Conservation (phyloP, 306 rosid species). For the Hippophae tibetana region DNA sequence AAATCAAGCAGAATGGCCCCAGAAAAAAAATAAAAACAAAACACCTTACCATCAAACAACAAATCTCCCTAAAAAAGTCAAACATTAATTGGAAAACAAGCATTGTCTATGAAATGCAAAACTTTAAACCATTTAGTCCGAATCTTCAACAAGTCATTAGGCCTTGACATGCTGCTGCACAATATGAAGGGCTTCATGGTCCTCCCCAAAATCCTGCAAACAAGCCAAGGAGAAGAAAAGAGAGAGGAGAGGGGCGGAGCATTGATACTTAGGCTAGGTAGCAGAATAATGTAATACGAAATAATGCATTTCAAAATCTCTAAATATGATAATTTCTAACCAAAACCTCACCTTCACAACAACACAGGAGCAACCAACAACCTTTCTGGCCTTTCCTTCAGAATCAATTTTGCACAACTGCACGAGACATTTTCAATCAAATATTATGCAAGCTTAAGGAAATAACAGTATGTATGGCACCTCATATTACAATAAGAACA, state of each 20-base stretch:
- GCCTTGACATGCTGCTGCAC: slow-evolving; percentile 44
- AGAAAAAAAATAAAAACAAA: too few relatives aligned
- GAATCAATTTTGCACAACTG: slow-evolving; percentile 83
- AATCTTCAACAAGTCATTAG: slow-evolving; percentile 12
- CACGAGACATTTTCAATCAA: background rate
- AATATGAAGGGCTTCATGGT: slow-evolving; percentile 37
- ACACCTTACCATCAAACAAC: too few relatives aligned
- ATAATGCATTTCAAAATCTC: background rate
- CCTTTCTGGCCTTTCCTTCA: slow-evolving; percentile 72
- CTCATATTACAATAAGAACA: too few relatives aligned
- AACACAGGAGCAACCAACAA: slow-evolving; percentile 57
- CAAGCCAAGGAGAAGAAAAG: background rate
- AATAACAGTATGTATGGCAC: background rate
- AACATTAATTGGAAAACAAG: too few relatives aligned
- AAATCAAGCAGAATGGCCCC: too few relatives aligned
- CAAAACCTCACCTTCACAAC: slow-evolving; percentile 56
- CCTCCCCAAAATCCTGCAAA: slow-evolving; percentile 40
- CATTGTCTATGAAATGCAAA: too few relatives aligned
- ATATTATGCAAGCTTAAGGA: background rate
- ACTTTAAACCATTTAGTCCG: background rate
- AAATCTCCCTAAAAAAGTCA: too few relatives aligned
- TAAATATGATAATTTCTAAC: background rate
- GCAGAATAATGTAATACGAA: background rate
- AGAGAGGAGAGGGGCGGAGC: background rate
- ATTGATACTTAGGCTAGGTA: background rate